Evolutionary conservation across 2,329 filamentous ascomycete genomes (phyloP).

Genomic region (Pyrenochaeta sp.): DNA sequence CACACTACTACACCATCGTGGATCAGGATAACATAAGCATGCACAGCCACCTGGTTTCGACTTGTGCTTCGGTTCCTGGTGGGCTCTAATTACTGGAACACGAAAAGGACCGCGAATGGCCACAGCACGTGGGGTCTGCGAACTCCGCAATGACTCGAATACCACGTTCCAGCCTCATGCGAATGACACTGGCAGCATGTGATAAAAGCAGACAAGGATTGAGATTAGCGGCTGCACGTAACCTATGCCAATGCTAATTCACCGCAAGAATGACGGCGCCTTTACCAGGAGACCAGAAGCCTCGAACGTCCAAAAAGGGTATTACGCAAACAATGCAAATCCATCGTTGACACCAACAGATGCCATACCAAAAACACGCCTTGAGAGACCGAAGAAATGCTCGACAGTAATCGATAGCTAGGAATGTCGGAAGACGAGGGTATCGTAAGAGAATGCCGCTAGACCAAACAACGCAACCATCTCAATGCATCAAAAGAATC

Average conservation of each 20-base stretch:
- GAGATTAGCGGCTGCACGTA: conserved; percentile 3
- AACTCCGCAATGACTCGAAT: neutral
- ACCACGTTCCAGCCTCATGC: neutral
- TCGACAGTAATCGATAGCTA: neutral
- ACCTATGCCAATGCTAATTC: conserved; percentile 2
- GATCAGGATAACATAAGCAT: neutral
- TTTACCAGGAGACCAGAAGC: neutral
- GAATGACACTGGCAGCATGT: neutral
- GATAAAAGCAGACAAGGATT: neutral
- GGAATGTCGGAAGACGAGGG: neutral
- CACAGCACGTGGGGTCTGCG: neutral
- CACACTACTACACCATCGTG: neutral
- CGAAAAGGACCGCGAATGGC: neutral
- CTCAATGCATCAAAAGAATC: neutral
- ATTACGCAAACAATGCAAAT: conserved; percentile 14
- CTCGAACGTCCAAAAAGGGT: conserved; percentile 11
- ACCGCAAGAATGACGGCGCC: conserved; percentile 7
- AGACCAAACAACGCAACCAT: neutral
- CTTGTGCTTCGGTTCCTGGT: too few species aligned
- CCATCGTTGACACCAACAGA: neutral
- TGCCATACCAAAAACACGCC: neutral
- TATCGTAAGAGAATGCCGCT: conserved; percentile 13
- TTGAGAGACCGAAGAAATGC: neutral
- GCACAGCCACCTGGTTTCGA: too few species aligned
- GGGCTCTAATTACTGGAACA: too few species aligned